These are phyloP conservation scores for Collybia mongolica DNA, from an alignment of 768 basidiomycete species.

Conservation along the genomic window DNA sequence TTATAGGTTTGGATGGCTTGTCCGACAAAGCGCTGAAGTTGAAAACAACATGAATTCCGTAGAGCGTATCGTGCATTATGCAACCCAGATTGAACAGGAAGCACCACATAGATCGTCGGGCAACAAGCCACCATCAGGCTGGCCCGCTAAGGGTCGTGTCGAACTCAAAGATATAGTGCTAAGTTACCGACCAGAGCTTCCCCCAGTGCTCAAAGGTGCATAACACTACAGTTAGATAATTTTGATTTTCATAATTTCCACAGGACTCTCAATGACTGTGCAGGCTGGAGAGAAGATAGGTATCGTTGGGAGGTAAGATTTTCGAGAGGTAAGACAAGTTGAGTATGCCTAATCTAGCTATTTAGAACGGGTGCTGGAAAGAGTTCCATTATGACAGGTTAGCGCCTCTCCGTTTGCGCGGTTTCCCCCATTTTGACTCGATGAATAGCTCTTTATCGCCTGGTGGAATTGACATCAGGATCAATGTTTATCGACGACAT, in stretches of 20 bases:
- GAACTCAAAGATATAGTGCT: slow-evolving; percentile 76
- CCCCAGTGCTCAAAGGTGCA: slow-evolving; percentile 75
- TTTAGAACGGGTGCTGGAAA: slow-evolving; percentile 83
- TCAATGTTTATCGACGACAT: slow-evolving; percentile 77
- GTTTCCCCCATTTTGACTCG: neutral
- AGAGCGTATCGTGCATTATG: slow-evolving; percentile 83
- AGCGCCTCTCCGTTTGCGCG: slow-evolving; percentile 7
- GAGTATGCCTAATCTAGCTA: neutral
- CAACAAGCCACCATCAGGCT: slow-evolving; percentile 54
- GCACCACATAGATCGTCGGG: slow-evolving; percentile 66
- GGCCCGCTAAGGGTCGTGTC: slow-evolving; percentile 76
- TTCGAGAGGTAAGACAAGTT: neutral
- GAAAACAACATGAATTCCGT: slow-evolving; percentile 96
- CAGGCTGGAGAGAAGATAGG: slow-evolving; percentile 86
- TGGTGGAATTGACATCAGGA: slow-evolving; percentile 79
- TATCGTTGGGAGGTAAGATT: slow-evolving; percentile 63
- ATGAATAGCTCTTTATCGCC: slow-evolving; percentile 64
- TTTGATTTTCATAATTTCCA: neutral
- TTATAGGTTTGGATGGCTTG: slow-evolving; percentile 69
- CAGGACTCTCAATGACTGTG: slow-evolving; percentile 61
- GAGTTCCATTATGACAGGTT: slow-evolving; percentile 82
- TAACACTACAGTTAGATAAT: neutral
- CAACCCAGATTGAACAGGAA: slow-evolving; percentile 79
- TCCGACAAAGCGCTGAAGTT: slow-evolving; percentile 78
- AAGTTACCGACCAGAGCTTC: slow-evolving; percentile 85